Conservation (phyloP, 2,329 filamentous ascomycete species). For the Podosphaera leucotricha region DNA sequence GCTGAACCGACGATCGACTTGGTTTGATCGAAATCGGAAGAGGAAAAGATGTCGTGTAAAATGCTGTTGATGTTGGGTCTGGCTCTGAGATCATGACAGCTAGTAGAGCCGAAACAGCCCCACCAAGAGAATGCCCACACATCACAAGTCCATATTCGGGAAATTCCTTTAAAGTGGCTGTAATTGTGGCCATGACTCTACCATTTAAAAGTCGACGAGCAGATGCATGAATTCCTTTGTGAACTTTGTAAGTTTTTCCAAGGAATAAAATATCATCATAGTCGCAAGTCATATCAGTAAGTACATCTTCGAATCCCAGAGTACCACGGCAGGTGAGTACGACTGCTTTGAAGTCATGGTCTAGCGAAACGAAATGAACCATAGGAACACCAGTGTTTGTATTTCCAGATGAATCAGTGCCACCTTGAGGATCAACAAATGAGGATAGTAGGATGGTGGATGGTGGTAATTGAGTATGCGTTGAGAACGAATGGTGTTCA, state of each 20-base stretch:
- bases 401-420: slow-evolving; percentile 24
- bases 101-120: slow-evolving; percentile 29
- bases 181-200: slow-evolving; percentile 27
- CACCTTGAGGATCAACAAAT: slow-evolving; percentile 29
- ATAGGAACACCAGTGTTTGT: slow-evolving; percentile 28
- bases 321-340: slow-evolving; percentile 31
- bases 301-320: slow-evolving; percentile 31
- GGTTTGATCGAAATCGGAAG: slow-evolving; percentile 36
- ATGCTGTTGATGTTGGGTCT: slow-evolving; percentile 19
- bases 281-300: slow-evolving; percentile 33
- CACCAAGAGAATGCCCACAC: slow-evolving; percentile 30
- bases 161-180: slow-evolving; percentile 28
- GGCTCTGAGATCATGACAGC: slow-evolving; percentile 29
- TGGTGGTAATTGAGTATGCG: slow-evolving; percentile 33
- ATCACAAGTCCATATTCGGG: slow-evolving; percentile 30
- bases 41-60: slow-evolving; percentile 38
- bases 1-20: slow-evolving; percentile 15
- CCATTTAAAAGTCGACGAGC: slow-evolving; percentile 26
- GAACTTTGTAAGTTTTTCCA: slow-evolving; percentile 27
- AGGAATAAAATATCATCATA: slow-evolving; percentile 26
- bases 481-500: slow-evolving; percentile 38
- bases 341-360: slow-evolving; percentile 31
- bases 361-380: slow-evolving; percentile 31
- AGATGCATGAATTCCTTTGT: slow-evolving; percentile 32
- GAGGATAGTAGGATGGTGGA: slow-evolving; percentile 33